Percentiles rank a stretch among this genome's conserved stretches.
These are phyloP conservation scores for Thalassiosira sp. DNA, from an alignment of 352 stramenopile species.

Conservation along the genomic window DNA sequence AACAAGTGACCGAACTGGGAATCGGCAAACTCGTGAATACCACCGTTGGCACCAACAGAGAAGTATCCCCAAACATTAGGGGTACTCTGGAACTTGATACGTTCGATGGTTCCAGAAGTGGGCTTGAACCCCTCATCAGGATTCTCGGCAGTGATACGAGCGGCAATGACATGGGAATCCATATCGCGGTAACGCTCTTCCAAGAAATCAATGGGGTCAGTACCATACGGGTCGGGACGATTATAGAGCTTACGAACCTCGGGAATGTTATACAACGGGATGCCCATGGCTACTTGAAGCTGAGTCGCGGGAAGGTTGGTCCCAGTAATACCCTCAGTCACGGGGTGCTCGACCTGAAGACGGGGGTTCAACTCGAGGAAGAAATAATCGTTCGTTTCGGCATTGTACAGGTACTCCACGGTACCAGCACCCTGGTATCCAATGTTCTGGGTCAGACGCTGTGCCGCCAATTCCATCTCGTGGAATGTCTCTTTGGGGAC, in stretches of 20 bases:
- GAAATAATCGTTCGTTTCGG: slow-evolving; percentile 94
- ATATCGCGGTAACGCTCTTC: slow-evolving; percentile 84
- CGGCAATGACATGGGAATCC: slow-evolving; percentile 94
- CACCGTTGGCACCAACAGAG: slow-evolving; percentile 96
- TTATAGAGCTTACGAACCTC: slow-evolving; percentile 95
- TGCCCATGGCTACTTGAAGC: slow-evolving; percentile 99
- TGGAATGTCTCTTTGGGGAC: slow-evolving; percentile 94
- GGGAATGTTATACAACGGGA: slow-evolving; percentile 97
- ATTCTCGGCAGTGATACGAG: slow-evolving; percentile 99
- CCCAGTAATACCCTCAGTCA: slow-evolving; percentile 99
- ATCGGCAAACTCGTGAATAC: slow-evolving; percentile 99
- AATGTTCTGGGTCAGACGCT: slow-evolving; percentile 97
- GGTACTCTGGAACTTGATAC: slow-evolving; percentile 99
- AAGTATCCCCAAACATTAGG: slow-evolving; percentile 99
- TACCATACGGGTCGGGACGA: slow-evolving; percentile 89
- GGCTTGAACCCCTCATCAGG: slow-evolving; percentile 99
- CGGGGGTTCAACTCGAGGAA: slow-evolving; percentile 99
- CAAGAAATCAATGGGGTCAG: slow-evolving; percentile 95
- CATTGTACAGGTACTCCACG: slow-evolving; percentile 99
- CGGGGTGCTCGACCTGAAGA: slow-evolving; percentile 99
- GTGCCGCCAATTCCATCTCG: slow-evolving; percentile 98
- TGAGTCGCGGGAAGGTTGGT: slow-evolving; percentile 98
- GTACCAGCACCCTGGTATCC: slow-evolving; percentile 98
- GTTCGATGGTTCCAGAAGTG: slow-evolving; percentile 96
- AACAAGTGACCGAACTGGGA: slow-evolving; percentile 99